These are phyloP conservation scores for Streptanthus diversifolius DNA, from an alignment of 345 rosid species.

Conservation along the genomic window DNA sequence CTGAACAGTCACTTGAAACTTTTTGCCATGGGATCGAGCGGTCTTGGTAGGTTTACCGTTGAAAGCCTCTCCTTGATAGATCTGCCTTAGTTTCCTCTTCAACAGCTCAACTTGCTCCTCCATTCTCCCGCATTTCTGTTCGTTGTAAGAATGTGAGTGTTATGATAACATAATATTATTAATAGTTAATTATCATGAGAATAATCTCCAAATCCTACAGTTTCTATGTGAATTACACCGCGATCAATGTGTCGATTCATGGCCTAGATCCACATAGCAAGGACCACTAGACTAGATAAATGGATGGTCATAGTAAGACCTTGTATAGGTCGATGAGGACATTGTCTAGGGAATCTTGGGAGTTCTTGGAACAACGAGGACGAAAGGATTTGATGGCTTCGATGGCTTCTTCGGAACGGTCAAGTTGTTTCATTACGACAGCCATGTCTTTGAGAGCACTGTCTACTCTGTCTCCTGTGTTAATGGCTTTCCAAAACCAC, in stretches of 20 bases:
- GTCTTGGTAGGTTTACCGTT: conserved; percentile 87
- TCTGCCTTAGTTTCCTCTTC: conserved; percentile 74
- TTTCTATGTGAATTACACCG: neutral
- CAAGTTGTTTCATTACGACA: conserved; percentile 80
- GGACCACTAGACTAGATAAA: neutral
- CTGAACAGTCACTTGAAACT: conserved; percentile 82
- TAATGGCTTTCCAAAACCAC: conserved; percentile 89
- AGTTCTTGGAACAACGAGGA: conserved; percentile 65
- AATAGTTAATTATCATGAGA: neutral
- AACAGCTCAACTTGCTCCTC: conserved; percentile 81
- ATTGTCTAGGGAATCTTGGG: conserved; percentile 89
- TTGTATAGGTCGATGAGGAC: conserved; percentile 92
- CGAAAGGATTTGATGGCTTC: conserved; percentile 89
- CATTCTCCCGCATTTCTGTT: conserved; percentile 78
- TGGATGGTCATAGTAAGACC: conserved; percentile 41
- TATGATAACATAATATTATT: neutral
- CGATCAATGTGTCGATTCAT: neutral
- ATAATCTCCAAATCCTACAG: neutral
- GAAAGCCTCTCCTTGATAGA: conserved; percentile 82
- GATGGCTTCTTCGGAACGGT: conserved; percentile 80
- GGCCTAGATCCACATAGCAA: neutral
- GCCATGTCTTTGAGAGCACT: conserved; percentile 93
- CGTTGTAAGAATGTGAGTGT: conserved; percentile 1
- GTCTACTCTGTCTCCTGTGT: conserved; percentile 74
- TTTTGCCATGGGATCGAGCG: conserved; percentile 94